Evolutionary conservation across 192 early-diverging fungal genomes (phyloP).

Genomic region (Coemansia sp.): DNA sequence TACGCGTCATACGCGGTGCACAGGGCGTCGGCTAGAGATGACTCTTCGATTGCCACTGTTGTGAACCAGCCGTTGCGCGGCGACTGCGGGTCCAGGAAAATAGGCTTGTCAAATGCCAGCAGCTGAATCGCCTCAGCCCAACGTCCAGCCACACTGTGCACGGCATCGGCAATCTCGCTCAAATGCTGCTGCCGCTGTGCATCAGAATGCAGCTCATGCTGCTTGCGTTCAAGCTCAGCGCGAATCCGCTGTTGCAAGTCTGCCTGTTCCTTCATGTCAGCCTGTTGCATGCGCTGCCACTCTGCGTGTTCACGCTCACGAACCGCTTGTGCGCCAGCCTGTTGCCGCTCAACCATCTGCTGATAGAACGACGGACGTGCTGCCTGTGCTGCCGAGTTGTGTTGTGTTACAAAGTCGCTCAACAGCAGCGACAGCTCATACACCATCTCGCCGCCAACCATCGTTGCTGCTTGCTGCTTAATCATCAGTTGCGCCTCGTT

Average conservation of each 20-base stretch:
- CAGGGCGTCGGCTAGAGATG: constrained; percentile 25
- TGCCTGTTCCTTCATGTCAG: constrained; percentile 28
- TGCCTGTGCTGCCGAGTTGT: constrained; percentile 58
- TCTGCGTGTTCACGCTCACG: constrained; percentile 30
- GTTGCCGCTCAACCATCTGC: constrained; percentile 50
- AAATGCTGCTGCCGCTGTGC: constrained; percentile 27
- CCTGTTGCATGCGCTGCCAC: constrained; percentile 12
- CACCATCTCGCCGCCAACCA: constrained; percentile 66
- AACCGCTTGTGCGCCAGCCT: constrained; percentile 21
- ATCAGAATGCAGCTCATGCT: constrained; percentile 39
- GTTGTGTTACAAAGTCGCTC: constrained; percentile 61
- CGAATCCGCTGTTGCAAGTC: constrained; percentile 41
- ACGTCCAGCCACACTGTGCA: constrained; percentile 39
- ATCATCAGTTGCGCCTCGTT: constrained; percentile 48
- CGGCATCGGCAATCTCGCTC: constrained; percentile 36
- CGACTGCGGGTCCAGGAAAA: constrained; percentile 23
- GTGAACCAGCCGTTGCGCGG: constrained; percentile 26
- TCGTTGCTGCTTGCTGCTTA: constrained; percentile 32
- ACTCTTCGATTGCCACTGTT: constrained; percentile 46
- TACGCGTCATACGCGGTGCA: constrained; percentile 51
- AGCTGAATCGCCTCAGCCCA: constrained; percentile 51
- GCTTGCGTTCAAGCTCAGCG: constrained; percentile 48
- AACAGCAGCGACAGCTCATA: constrained; percentile 62
- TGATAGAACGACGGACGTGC: constrained; percentile 47
- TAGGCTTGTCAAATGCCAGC: constrained; percentile 25